phyloP scores from a whole-genome alignment of 1,284 basidiomycete genomes.

The Caloboletus inedulis region DNA sequence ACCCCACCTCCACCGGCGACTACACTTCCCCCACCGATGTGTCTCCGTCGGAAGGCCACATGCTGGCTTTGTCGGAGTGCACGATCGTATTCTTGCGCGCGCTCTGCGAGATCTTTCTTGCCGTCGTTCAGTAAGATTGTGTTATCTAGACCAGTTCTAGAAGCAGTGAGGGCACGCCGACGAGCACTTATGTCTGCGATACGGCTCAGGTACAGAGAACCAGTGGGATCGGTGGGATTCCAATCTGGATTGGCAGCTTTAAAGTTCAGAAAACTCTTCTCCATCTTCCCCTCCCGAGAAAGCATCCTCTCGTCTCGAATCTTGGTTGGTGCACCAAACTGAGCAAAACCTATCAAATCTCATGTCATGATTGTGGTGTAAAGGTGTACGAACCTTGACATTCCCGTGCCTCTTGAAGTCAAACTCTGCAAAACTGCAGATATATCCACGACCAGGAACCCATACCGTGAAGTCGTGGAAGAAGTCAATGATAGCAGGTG shows the following conservation, averaged over 20 bases:
- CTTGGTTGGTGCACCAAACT: constrained; percentile 77
- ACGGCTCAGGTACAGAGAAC: constrained; percentile 81
- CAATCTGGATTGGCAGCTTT: constrained; percentile 95
- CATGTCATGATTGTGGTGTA: neutral
- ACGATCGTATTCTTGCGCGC: constrained; percentile 68
- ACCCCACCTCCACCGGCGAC: constrained; percentile 30
- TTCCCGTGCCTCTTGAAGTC: constrained; percentile 93
- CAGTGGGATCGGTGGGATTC: constrained; percentile 83
- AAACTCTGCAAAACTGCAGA: constrained; percentile 98
- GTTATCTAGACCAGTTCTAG: constrained; percentile 31
- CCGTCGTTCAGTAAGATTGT: constrained; percentile 33
- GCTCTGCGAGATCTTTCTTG: constrained; percentile 45
- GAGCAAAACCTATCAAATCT: constrained; percentile 4
- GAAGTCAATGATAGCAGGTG: constrained; percentile 89
- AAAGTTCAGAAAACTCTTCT: constrained; percentile 96
- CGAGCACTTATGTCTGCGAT: constrained; percentile 69
- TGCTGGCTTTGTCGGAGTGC: constrained; percentile 69
- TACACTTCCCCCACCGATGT: constrained; percentile 37
- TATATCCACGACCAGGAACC: constrained; percentile 93
- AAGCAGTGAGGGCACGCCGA: constrained; percentile 33
- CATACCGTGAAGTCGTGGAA: constrained; percentile 97
- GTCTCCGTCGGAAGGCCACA: constrained; percentile 46
- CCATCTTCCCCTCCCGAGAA: constrained; percentile 95
- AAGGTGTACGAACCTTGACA: constrained; percentile 55
- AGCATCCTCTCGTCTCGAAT: constrained; percentile 70